Conservation (phyloP, 352 stramenopile genomes). For the Aphanomyces euteiches region DNA sequence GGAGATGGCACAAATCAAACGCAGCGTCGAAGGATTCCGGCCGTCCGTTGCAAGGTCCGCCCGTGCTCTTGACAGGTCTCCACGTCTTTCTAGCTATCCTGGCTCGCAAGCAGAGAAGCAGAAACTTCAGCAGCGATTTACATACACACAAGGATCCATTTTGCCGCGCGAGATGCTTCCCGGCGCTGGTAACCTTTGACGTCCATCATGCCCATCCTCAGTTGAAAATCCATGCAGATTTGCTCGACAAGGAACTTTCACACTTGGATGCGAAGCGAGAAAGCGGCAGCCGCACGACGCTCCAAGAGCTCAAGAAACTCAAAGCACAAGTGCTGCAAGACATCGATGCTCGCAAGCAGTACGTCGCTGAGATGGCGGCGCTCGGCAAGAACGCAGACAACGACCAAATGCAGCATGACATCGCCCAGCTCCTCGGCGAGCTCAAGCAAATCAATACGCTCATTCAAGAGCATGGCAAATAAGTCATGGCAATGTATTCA, state of each 20-base stretch:
- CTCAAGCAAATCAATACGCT: slow-evolving; percentile 59
- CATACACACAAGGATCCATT: slow-evolving; percentile 61
- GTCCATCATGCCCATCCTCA: neutral
- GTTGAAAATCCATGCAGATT: slow-evolving; percentile 37
- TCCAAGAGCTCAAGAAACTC: slow-evolving; percentile 59
- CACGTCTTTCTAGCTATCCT: slow-evolving; percentile 11
- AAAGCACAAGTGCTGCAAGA: slow-evolving; percentile 59
- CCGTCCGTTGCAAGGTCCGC: slow-evolving; percentile 47
- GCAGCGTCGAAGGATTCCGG: slow-evolving; percentile 62
- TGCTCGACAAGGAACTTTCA: slow-evolving; percentile 56
- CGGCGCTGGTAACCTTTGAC: slow-evolving; percentile 45
- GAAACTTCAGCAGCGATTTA: slow-evolving; percentile 76
- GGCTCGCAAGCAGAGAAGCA: slow-evolving; percentile 74
- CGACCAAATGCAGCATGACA: slow-evolving; percentile 52
- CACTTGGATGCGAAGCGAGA: slow-evolving; percentile 48
- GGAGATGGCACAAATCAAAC: slow-evolving; percentile 65
- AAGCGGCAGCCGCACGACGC: slow-evolving; percentile 40
- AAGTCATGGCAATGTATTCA: no score
- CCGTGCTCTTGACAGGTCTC: no score
- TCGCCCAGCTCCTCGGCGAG: slow-evolving; percentile 59
- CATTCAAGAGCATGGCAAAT: slow-evolving; percentile 38
- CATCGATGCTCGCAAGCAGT: slow-evolving; percentile 59
- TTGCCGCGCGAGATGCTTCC: slow-evolving; percentile 65
- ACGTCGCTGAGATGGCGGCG: slow-evolving; percentile 60
- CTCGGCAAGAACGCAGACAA: slow-evolving; percentile 45